A percentile compares a stretch with the other conserved stretches of the same genome.
These are phyloP conservation scores for Mycena kentingensis DNA, from an alignment of 768 basidiomycete genomes.

Conservation along the genomic window DNA sequence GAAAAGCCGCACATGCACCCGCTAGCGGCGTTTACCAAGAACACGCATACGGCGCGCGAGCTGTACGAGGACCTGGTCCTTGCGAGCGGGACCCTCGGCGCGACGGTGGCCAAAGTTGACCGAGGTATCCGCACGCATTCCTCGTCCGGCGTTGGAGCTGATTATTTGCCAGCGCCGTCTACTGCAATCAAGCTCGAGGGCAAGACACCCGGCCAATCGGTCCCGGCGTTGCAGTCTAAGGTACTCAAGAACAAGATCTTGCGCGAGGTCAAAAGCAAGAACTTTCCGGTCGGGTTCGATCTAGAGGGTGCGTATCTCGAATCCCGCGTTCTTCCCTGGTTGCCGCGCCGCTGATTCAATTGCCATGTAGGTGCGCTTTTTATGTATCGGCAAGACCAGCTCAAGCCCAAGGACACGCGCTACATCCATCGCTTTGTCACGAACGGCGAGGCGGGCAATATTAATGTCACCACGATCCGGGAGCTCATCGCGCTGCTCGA, in stretches of 20 bases:
- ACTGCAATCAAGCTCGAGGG: background rate
- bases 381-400: constrained; percentile 27
- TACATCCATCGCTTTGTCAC: constrained; percentile 21
- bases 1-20: constrained; percentile 23
- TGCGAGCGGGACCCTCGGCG: constrained; percentile 10
- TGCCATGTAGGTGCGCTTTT: background rate
- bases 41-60: constrained; percentile 1
- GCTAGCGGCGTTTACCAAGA: constrained; percentile 19
- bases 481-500: constrained; percentile 20
- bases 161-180: constrained; percentile 5
- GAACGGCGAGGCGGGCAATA: constrained; percentile 12
- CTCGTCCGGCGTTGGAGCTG: too few species aligned
- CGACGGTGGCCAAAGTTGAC: constrained; percentile 20
- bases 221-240: constrained; percentile 10
- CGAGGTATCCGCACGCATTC: constrained; percentile 11
- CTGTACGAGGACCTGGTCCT: constrained; percentile 6
- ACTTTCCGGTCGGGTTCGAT: constrained; percentile 1
- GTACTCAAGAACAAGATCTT: constrained; percentile 2
- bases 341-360: background rate
- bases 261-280: constrained; percentile 6
- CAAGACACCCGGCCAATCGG: background rate
- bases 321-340: background rate
- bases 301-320: background rate
- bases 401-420: constrained; percentile 28
- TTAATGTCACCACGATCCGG: constrained; percentile 26